Conservation (phyloP, 208 protist genomes). For the Naegleria lovaniensis region DNA sequence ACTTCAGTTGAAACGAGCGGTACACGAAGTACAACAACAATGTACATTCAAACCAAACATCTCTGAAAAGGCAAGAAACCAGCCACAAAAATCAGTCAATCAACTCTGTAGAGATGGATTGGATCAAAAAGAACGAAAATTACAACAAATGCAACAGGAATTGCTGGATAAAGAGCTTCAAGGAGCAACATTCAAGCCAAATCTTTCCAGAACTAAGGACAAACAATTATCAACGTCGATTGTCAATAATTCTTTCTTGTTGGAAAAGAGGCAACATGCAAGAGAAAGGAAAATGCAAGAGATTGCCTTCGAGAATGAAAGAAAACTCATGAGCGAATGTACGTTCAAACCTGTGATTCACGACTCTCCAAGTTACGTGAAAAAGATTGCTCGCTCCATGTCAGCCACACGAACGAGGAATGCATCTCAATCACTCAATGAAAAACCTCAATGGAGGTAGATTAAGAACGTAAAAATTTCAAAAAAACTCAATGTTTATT, state of each 20-base stretch:
- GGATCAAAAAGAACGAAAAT: background rate
- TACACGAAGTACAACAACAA: background rate
- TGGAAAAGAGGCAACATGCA: background rate
- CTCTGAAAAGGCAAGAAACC: background rate
- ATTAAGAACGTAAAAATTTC: background rate
- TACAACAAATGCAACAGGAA: background rate
- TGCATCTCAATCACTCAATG: background rate
- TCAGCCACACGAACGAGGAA: background rate
- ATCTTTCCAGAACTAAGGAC: background rate
- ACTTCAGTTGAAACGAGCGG: background rate
- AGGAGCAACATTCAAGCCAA: slow-evolving; percentile 9
- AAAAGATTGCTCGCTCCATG: slow-evolving; percentile 26
- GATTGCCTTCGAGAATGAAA: background rate
- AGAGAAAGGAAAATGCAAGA: background rate
- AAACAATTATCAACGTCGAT: background rate
- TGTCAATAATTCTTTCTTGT: background rate
- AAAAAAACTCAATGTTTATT: background rate
- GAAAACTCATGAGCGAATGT: slow-evolving; percentile 11
- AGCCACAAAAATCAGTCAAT: background rate
- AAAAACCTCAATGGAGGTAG: background rate
- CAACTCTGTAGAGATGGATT: background rate
- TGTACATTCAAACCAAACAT: background rate
- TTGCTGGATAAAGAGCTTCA: background rate
- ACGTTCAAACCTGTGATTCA: slow-evolving; percentile 28
- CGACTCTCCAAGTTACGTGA: slow-evolving; percentile 28